Percentiles rank a stretch among this genome's conserved stretches.
Conservation (phyloP, 164 flowering plant species). For the Stephania yunnanensis region DNA sequence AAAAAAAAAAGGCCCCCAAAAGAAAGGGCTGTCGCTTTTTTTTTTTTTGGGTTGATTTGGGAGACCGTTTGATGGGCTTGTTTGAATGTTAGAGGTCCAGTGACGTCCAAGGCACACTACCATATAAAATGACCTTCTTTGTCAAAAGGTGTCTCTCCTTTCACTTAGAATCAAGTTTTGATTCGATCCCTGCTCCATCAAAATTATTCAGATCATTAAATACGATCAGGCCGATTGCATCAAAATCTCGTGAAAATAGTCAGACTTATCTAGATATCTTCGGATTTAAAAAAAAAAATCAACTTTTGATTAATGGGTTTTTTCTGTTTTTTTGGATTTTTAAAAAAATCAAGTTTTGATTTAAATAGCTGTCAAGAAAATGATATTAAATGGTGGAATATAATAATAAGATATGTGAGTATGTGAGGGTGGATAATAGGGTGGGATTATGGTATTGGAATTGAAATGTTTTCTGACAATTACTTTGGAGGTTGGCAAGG, state of each 20-base stretch:
- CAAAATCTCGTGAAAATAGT: no score
- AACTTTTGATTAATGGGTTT: no score
- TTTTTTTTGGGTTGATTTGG: slow-evolving; percentile 10
- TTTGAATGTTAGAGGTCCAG: slow-evolving; percentile 9
- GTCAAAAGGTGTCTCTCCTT: background rate
- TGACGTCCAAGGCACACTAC: slow-evolving; percentile 14
- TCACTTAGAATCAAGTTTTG: background rate
- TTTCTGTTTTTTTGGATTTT: no score
- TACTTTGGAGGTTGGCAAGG: slow-evolving; percentile 1
- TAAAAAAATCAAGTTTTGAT: no score
- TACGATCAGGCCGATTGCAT: no score
- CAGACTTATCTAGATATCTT: no score
- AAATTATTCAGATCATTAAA: no score
- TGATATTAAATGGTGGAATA: no score
- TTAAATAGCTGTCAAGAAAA: no score
- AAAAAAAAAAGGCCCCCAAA: no score
- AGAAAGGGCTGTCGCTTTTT: background rate
- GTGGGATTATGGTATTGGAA: background rate
- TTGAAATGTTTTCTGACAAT: background rate
- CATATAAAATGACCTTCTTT: background rate
- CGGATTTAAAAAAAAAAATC: no score
- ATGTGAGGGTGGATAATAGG: background rate
- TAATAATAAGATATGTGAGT: background rate
- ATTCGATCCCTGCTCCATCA: no score
- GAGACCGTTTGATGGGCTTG: slow-evolving; percentile 17